Percentiles rank a stretch among this genome's conserved stretches.
These are phyloP conservation scores for Fusarium verrucosum DNA, from an alignment of 2,329 filamentous ascomycete species.

Conservation along the genomic window DNA sequence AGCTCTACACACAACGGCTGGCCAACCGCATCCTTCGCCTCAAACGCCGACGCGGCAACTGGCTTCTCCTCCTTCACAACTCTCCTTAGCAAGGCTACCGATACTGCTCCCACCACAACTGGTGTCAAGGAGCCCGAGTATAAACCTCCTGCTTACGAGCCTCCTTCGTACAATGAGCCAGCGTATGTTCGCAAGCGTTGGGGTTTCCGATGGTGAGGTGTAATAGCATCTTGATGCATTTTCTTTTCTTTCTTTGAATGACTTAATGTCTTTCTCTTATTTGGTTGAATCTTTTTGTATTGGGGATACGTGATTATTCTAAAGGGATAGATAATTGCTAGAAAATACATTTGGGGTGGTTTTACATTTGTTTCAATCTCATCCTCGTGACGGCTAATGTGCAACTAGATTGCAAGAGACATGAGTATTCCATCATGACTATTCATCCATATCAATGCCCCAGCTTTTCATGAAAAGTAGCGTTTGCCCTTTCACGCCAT, in stretches of 20 bases:
- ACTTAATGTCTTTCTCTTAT: conserved; percentile 19
- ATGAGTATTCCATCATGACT: too few relatives aligned
- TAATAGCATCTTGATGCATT: background rate
- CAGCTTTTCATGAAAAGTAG: too few relatives aligned
- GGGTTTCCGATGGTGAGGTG: conserved; percentile 15
- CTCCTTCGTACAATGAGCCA: conserved; percentile 34
- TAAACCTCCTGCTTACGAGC: conserved; percentile 39
- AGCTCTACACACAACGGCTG: conserved; percentile 13
- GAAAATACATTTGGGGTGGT: conserved; percentile 26
- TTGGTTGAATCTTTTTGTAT: conserved; percentile 6
- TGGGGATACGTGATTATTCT: background rate
- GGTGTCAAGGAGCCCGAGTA: conserved; percentile 26
- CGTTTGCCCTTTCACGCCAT: background rate
- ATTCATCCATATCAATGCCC: too few relatives aligned
- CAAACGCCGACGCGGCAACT: conserved; percentile 17
- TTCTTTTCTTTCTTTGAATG: conserved; percentile 19
- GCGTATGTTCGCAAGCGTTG: conserved; percentile 38
- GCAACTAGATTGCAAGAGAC: too few relatives aligned
- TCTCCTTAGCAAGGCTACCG: conserved; percentile 31
- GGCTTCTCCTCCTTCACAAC: conserved; percentile 35
- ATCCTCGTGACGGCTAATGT: too few relatives aligned
- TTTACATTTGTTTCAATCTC: background rate
- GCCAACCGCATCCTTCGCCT: conserved; percentile 17
- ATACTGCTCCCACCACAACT: background rate
- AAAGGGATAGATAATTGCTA: conserved; percentile 29